These are phyloP conservation scores for Chrysoporthe deuterocubensis DNA, from an alignment of 2,329 filamentous ascomycete species.

Conservation along the genomic window DNA sequence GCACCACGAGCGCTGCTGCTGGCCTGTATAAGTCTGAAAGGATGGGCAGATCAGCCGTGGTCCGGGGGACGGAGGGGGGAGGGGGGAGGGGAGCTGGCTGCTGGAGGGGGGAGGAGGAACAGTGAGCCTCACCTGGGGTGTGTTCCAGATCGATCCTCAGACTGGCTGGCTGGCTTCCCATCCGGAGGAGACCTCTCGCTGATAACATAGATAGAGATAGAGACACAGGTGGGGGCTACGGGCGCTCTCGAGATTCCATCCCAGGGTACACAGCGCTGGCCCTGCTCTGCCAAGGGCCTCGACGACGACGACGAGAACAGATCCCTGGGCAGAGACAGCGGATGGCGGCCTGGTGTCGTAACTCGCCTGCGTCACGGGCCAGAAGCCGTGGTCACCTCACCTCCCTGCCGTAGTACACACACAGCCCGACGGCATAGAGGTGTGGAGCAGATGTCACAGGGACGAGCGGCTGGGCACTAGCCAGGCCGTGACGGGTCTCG, in stretches of 20 bases:
- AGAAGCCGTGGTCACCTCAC: too few relatives aligned
- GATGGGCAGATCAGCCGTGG: neutral
- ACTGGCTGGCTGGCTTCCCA: neutral
- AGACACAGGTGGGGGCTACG: neutral
- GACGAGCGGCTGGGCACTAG: neutral
- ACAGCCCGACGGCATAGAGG: neutral
- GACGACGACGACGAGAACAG: neutral
- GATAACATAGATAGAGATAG: neutral
- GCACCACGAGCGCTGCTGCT: too few relatives aligned
- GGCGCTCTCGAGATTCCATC: too few relatives aligned
- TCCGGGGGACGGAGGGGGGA: neutral
- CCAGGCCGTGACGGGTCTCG: neutral
- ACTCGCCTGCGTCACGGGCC: neutral
- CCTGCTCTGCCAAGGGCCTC: neutral
- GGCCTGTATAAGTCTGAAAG: too few relatives aligned
- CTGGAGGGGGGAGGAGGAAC: neutral
- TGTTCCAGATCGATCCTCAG: neutral
- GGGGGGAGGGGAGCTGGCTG: neutral
- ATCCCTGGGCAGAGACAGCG: too few relatives aligned
- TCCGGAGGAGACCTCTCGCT: neutral
- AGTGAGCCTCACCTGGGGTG: neutral
- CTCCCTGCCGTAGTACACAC: too few relatives aligned
- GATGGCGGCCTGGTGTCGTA: too few relatives aligned
- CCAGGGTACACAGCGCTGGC: too few relatives aligned
- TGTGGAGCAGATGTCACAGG: constrained; percentile 10